Evolutionary conservation across 495 filamentous ascomycete genomes (phyloP), one percentile per base, ranked within the genome.

Genomic region (Penicillium pancosmium): DNA sequence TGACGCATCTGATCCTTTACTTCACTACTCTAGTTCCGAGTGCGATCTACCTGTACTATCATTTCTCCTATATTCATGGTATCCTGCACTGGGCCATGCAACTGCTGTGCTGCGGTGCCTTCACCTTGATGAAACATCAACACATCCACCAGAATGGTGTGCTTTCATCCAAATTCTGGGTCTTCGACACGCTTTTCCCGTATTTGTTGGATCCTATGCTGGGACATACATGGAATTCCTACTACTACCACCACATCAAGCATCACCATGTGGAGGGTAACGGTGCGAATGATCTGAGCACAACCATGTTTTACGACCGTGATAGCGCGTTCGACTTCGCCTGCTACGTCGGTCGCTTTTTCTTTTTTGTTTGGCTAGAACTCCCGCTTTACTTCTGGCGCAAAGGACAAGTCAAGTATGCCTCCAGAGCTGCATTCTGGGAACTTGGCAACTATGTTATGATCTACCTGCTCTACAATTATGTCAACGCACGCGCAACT

Each of bases 171-270:
- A 62, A 68, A 18, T 84, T 80, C 55, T 69, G 66, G 16, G 55
- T 73, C 54, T 70, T 91, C 52, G 89, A 92, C 65, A 61, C 65
- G 4, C 36, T 76, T 1, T 93, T 91, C 65, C 90, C 90, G 2
- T 93, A 92, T 62, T 64, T 92, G 16, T 72, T 83, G 27, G 87
- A 91, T 60, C 90, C 90, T 3, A 68, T 93, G 57, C 87, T 89
- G 79, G 90, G 90, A 2, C 89, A 92, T 62, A 91, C 90, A 0
- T 92, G 88, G 88, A 88, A 92, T 69, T 86, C 84, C 10, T 93
- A 92, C 70, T 93, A 80, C 67, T 91, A 91, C 64, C 90, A 93
- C 68, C 90, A 92, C 61, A 88, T 92, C 59, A 92, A 93, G 73
- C 87, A 90, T 68, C 90, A 92, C 65, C 90, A 92, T 62, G 86